Evolutionary conservation across 192 early-diverging fungal genomes (phyloP).

Genomic region (Linnemannia zychae): DNA sequence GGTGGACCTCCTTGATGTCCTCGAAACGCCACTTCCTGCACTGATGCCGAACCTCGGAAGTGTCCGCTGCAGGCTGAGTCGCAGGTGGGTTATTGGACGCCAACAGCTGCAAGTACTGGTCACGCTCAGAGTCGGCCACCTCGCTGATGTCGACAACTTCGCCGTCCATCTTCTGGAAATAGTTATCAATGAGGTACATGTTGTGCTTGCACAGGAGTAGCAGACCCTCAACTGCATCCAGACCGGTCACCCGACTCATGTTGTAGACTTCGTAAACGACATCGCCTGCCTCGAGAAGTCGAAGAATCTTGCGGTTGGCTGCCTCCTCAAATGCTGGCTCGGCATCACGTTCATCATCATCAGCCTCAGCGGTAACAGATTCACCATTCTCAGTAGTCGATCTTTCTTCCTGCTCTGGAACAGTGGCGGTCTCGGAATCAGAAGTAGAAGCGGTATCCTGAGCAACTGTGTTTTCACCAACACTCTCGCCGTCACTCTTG

Average conservation of each 20-base stretch:
- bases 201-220: conserved; percentile 77
- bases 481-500: conserved; percentile 39
- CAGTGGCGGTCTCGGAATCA: neutral
- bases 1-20: conserved; percentile 75
- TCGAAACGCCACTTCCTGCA: conserved; percentile 68
- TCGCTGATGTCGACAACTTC: conserved; percentile 82
- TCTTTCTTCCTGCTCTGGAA: conserved; percentile 19
- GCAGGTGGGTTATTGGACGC: conserved; percentile 62
- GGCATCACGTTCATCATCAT: conserved; percentile 52
- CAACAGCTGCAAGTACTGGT: conserved; percentile 69
- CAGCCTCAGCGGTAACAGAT: conserved; percentile 14
- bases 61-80: conserved; percentile 45
- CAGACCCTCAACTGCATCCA: conserved; percentile 79
- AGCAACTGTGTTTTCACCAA: conserved; percentile 3
- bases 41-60: conserved; percentile 60
- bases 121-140: conserved; percentile 72
- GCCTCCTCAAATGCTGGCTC: conserved; percentile 73
- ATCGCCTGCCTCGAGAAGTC: conserved; percentile 78
- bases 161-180: conserved; percentile 71
- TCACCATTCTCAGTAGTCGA: neutral
- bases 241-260: conserved; percentile 72
- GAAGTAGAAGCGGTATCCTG: conserved; percentile 20
- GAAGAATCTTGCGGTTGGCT: conserved; percentile 77
- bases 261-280: conserved; percentile 79
- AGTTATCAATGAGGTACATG: conserved; percentile 82